Percentiles rank a stretch among this genome's conserved stretches.
phyloP scores from a whole-genome alignment of 2,329 filamentous ascomycete species.

The Neocucurbitaria cava region DNA sequence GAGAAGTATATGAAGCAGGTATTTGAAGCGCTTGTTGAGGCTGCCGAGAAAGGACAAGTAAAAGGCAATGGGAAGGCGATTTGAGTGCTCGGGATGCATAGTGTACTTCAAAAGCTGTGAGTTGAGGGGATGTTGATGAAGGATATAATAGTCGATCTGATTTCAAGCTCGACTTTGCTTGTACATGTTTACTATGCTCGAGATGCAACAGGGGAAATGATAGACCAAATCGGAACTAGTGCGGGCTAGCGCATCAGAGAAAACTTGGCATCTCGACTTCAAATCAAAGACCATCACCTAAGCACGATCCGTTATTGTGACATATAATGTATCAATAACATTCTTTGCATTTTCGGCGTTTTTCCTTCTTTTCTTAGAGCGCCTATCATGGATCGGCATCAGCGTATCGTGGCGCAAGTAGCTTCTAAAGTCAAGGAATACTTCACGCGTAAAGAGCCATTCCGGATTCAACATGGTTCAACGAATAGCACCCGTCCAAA shows the following conservation, averaged over 20 bases:
- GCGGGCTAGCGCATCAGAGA: conserved; percentile 17
- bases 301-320: conserved; percentile 1
- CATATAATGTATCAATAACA: conserved; percentile 26
- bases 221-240: background rate
- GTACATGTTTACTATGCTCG: background rate
- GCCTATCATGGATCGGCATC: conserved; percentile 48
- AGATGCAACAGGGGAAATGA: no score
- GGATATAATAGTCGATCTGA: background rate
- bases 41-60: conserved; percentile 59
- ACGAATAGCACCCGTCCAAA: conserved; percentile 75
- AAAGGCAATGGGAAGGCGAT: background rate
- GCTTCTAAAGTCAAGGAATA: conserved; percentile 57
- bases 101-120: background rate
- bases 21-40: conserved; percentile 74
- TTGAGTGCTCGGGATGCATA: background rate
- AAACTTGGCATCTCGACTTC: conserved; percentile 18
- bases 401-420: conserved; percentile 54
- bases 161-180: no score
- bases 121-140: background rate
- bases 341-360: conserved; percentile 16
- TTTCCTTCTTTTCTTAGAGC: background rate
- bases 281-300: background rate
- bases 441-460: conserved; percentile 63
- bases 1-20: conserved; percentile 74
- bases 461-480: conserved; percentile 78